Evolutionary conservation across 495 filamentous ascomycete species (phyloP).

Genomic region (Geopyxis carbonaria): DNA sequence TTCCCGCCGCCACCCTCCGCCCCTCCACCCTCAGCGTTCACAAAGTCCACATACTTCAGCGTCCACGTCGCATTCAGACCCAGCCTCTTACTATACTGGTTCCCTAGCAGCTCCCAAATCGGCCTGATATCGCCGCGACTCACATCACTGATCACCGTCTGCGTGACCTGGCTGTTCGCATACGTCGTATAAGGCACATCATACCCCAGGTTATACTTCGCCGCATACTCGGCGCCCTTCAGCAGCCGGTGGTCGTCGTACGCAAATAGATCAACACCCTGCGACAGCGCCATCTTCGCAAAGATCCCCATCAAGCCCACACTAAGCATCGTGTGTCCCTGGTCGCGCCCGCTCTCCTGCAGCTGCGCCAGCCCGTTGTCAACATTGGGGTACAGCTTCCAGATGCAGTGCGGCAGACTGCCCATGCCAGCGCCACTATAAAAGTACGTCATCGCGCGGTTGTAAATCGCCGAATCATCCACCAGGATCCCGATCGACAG

Average conservation of each 20-base stretch:
- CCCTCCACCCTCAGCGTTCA: no score
- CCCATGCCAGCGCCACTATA: constrained; percentile 29
- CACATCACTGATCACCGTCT: constrained; percentile 27
- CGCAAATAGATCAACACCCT: constrained; percentile 29
- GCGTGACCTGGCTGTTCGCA: constrained; percentile 26
- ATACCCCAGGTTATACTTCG: constrained; percentile 30
- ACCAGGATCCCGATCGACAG: constrained; percentile 30
- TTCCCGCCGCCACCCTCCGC: no score
- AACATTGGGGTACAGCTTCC: constrained; percentile 20
- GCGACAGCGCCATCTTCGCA: constrained; percentile 30
- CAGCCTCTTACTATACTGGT: no score
- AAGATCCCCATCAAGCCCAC: constrained; percentile 27
- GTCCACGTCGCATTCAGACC: no score
- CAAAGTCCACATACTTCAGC: no score
- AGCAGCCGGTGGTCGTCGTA: constrained; percentile 27
- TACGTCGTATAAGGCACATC: constrained; percentile 31
- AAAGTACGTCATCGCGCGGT: constrained; percentile 28
- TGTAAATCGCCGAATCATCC: constrained; percentile 29
- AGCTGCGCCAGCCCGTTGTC: constrained; percentile 24
- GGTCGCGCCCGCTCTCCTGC: constrained; percentile 32
- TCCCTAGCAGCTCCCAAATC: no score
- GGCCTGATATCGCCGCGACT: no score
- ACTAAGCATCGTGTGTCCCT: constrained; percentile 30
- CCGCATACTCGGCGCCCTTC: constrained; percentile 28
- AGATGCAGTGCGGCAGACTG: constrained; percentile 24